Evolutionary conservation across 805 yeast species (phyloP), one percentile per base, ranked within the genome.

Genomic region (Saccharomycopsis lassenensis): DNA sequence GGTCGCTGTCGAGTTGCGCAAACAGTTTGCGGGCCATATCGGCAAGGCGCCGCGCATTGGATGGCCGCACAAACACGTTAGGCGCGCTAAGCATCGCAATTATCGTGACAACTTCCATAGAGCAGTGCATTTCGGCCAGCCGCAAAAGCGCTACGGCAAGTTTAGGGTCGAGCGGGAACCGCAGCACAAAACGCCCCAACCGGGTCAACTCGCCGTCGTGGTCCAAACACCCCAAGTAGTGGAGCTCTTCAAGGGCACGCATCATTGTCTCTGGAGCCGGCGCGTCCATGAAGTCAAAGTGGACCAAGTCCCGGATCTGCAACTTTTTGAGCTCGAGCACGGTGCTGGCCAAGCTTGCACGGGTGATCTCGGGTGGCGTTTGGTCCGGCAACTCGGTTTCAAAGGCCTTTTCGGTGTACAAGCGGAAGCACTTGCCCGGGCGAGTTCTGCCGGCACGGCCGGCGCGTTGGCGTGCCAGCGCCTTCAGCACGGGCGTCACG

Each of bases 181-280:
- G 78, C 1, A 95, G 84, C 1, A 95, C 93, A 50, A 79, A 56
- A 49, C 95, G 70, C 41, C 98, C 98, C 44, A 89, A 63, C 1
- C 91, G 71, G 0, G 97, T 91, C 47, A 89, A 62, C 37, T 80
- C 78, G 43, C 97, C 98, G 31, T 85, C 89, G 55, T 91, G 95
- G 47, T 84, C 83, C 36, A 89, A 67, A 62, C 96, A 91, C 16
- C 80, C 77, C 44, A 89, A 64, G 54, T 85, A 91, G 54, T 91
- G 86, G 51, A 89, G 67, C 57, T 89, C 98, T 58, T 89, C 98
- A 44, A 89, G 63, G 0, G 97, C 97, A 56, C 98, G 71, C 98
- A 91, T 91, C 98, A 89, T 91, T 5, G 98, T 91, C 59, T 89
- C 98, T 7, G 98, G 98, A 2, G 97, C 97, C 8, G 98, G 98